A percentile compares a stretch with the other conserved stretches of the same genome.
Conservation (phyloP, 2,329 filamentous ascomycete species). For the Colletotrichum abscissum region DNA sequence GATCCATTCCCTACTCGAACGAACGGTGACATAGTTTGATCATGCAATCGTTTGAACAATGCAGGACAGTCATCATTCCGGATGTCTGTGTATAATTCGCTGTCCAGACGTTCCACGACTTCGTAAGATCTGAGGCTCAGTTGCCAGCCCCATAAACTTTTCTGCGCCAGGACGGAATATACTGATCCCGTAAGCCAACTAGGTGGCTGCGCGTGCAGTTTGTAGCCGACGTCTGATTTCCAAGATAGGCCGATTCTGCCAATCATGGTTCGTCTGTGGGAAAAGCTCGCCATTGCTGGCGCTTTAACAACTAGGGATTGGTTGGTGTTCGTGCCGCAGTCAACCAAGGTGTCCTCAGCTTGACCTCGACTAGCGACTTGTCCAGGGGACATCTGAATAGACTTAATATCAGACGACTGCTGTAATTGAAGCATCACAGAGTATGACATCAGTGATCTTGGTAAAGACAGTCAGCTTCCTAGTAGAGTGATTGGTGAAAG, state of each 20-base stretch:
- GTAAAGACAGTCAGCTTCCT: too few species aligned
- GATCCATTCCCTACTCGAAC: accelerated
- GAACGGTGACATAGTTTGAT: neutral
- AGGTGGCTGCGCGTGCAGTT: neutral
- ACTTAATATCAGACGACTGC: neutral
- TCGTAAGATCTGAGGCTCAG: neutral
- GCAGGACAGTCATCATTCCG: neutral
- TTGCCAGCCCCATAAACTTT: neutral
- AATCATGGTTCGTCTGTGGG: neutral
- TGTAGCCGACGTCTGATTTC: neutral
- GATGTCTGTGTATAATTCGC: accelerated
- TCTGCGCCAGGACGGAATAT: slow-evolving; percentile 6
- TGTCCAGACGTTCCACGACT: accelerated
- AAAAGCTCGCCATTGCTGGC: neutral
- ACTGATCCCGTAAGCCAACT: slow-evolving; percentile 5
- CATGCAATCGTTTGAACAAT: neutral
- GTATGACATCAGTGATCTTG: neutral
- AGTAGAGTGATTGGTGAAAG: too few species aligned
- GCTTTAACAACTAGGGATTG: neutral
- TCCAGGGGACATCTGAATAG: neutral
- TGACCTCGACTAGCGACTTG: neutral
- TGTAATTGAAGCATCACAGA: neutral
- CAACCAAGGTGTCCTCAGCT: neutral
- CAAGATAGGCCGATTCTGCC: neutral
- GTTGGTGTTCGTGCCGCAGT: neutral